Evolutionary conservation across 352 stramenopile genomes (phyloP).

Genomic region (Globisporangium recalcitrans): DNA sequence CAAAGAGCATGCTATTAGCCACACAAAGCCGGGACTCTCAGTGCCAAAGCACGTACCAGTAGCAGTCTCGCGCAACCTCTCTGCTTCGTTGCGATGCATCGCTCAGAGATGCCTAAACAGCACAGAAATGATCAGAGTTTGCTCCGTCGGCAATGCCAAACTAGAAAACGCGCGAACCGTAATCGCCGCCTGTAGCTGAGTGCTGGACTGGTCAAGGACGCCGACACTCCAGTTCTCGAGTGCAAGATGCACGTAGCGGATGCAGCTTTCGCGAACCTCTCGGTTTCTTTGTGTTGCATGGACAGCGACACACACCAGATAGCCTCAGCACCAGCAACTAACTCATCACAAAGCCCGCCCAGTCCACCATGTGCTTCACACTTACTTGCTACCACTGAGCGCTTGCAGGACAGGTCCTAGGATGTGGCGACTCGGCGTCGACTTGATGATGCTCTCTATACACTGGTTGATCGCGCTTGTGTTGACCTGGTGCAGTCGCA

Average conservation of each 20-base stretch:
- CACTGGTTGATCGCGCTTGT: constrained; percentile 43
- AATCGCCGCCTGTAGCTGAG: constrained; percentile 34
- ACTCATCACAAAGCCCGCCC: background rate
- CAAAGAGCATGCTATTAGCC: background rate
- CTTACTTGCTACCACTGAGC: constrained; percentile 50
- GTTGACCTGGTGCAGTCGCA: constrained; percentile 27
- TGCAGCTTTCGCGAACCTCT: constrained; percentile 56
- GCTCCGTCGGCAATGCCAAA: background rate
- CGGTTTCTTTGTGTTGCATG: constrained; percentile 33
- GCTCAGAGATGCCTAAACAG: constrained; percentile 33
- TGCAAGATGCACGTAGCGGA: constrained; percentile 43
- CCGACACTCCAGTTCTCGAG: constrained; percentile 30
- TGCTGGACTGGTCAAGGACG: constrained; percentile 40
- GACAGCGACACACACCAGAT: background rate
- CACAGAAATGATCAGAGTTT: background rate
- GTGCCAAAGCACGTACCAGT: constrained; percentile 28
- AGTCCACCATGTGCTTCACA: too few relatives aligned
- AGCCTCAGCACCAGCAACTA: background rate
- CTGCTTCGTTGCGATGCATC: constrained; percentile 53
- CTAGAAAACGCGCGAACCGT: constrained; percentile 15
- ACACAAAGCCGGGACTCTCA: background rate
- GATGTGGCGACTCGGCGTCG: constrained; percentile 41
- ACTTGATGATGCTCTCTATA: constrained; percentile 42
- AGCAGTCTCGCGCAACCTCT: constrained; percentile 51
- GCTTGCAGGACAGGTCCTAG: constrained; percentile 39